Evolutionary conservation across 2,329 filamentous ascomycete species (phyloP), one percentile per base, ranked within the genome.

Genomic region (Arthrobotrys pseudoclavata): DNA sequence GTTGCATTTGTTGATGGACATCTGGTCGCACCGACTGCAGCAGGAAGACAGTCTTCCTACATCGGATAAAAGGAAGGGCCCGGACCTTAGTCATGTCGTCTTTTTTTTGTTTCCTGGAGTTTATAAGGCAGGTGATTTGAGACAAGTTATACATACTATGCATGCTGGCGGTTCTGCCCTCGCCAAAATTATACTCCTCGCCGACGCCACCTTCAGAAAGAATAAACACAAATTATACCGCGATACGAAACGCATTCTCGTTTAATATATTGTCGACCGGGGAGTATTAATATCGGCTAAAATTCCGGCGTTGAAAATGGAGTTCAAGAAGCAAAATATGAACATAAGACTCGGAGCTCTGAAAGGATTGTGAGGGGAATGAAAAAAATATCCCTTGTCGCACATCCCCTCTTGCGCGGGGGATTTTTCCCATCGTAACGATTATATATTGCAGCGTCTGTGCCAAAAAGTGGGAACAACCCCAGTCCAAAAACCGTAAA

Each of bases 401-500:
- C 53, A 48, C 60, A 70, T 61, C 50, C 60, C 72, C 70, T 52
- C 47, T 64, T 53, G 72, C 34, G 37, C 72, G 66, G 72, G 63
- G 55, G 34, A 61, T 69, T 69, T 76, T 70, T 55, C 31, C 66
- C 66, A 76, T 71, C 52, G 45, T 68, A 61, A 57, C 67, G 45
- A 52, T 77, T 77, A 77, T 77, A 77, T 77, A 77, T 67, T 68
- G n/a, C 45, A 67, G 40, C 3, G 52, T 24, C 50, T 61, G 52
- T 52, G 40, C 29, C 26, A 50, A 50, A 63, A 76, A 48, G 50
- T 47, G 57, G 64, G 57, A 67, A 61, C 37, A 45, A 70, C 60
- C 72, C 72, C 60, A 31, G 72, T 37, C 42, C 63, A 7, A 40
- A 60, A 37, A 42, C 7, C 18, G 61, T 50, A 52, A 71, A 77